A percentile compares a stretch with the other conserved stretches of the same genome.
These are phyloP conservation scores for Lodderomyces theae DNA, from an alignment of 1,139 yeast genomes.

Conservation along the genomic window DNA sequence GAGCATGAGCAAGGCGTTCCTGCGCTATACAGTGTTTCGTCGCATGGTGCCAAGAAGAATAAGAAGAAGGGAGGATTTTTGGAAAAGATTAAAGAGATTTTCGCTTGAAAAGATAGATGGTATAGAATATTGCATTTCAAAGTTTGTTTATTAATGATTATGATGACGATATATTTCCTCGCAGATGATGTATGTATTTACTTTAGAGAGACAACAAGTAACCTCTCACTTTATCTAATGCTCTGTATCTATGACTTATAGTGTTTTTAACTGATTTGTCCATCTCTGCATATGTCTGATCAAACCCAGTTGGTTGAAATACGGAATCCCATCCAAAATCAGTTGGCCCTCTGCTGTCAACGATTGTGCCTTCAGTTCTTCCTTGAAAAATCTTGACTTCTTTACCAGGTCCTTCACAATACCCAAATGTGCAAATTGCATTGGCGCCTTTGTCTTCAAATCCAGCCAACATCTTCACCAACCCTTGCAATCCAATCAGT, in stretches of 20 bases:
- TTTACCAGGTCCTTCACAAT: constrained; percentile 75
- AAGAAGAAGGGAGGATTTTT: constrained; percentile 28
- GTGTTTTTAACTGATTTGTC: constrained; percentile 68
- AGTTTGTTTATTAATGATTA: too few species aligned
- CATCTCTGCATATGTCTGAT: constrained; percentile 91
- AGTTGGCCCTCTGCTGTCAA: constrained; percentile 70
- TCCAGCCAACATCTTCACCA: constrained; percentile 72
- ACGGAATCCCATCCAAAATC: constrained; percentile 95
- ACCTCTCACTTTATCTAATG: constrained; percentile 67
- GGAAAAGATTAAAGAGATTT: constrained; percentile 31
- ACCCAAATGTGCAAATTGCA: constrained; percentile 92
- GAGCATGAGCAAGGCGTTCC: constrained; percentile 11
- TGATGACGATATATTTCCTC: too few species aligned
- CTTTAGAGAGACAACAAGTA: constrained; percentile 37
- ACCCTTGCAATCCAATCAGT: constrained; percentile 66
- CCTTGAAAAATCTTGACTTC: constrained; percentile 82
- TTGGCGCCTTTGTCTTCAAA: constrained; percentile 83
- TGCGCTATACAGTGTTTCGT: constrained; percentile 27
- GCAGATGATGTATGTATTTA: too few species aligned
- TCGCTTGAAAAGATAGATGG: too few species aligned
- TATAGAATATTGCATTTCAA: too few species aligned
- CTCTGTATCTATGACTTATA: constrained; percentile 84
- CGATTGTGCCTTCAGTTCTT: constrained; percentile 75
- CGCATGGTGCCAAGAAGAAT: constrained; percentile 22
- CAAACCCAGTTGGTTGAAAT: constrained; percentile 72